Evolutionary conservation across 2,329 filamentous ascomycete species (phyloP), one percentile per base, ranked within the genome.

Genomic region (Shiraia sp.): DNA sequence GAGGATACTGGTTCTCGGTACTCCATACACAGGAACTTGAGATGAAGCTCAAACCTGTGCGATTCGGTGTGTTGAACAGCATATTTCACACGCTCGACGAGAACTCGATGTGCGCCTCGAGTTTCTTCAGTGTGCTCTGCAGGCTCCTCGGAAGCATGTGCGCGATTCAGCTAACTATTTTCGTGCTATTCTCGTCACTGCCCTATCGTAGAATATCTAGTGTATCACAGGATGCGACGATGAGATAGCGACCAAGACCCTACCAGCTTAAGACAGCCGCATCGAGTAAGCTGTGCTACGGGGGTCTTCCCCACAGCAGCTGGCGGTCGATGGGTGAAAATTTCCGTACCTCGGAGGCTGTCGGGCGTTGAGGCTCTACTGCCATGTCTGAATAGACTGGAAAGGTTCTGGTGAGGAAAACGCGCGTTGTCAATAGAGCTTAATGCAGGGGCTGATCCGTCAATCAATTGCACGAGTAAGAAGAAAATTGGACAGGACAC

Each of bases 261-360:
- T 49, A 41, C 36, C 42, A 36, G 38, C 42, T 47, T 51, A 51
- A 53, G 47, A 50, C 52, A 49, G 53, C 50, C 50, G 53, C 52
- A 47, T 39, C 17, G 34, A 42, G 32, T 34, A 36, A 28, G 40
- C 36, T 56, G 57, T 63, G 53, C 56, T 46, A 57, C 34, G 10
- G 30, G 42, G 40, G 38, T 36, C 36, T 53, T 52, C 52, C 55
- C 55, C 51, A 45, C 46, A 57, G 47, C 40, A 53, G 31, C 34
- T 53, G 39, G 32, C 43, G 37, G 46, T 22, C 38, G 32, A 13
- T 35, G 32, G 38, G 45, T 39, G 37, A 32, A 31, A 41, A 32
- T 52, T 46, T 37, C 28, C 27, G 31, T 36, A 23, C 14, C 12
- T 22, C 10, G 23, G 30, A 41, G 42, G 24, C 39, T 28, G 33